Evolutionary conservation across 257 asterid species (phyloP), one percentile per base, ranked within the genome.

Genomic region (Ligustrum vulgare): DNA sequence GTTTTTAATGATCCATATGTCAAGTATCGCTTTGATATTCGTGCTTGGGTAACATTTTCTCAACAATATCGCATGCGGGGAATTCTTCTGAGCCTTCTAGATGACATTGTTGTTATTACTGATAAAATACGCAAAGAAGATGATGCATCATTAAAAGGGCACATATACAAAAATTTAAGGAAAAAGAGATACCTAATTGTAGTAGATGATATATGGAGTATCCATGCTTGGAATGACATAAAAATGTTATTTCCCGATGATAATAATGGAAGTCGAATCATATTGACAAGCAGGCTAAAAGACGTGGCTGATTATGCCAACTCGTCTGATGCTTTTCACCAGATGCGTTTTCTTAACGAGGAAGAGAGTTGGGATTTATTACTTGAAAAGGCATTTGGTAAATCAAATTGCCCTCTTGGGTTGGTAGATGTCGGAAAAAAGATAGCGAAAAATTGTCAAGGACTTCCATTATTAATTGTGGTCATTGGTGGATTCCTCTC

Each of bases 181-280:
- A 62, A 47, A 35, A 69, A 35, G 35, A 35, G 31, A 28, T 76
- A 76, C 69, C 36, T 76, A 8, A 11, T 76, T 2, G 22, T 75
- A 0, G 8, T 79, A 63, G 83, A 79, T 64, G 83, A 82, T 25
- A 41, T 82, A 65, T 73, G 81, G 83, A 54, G 67, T 54, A 67
- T 33, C 1, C 13, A 67, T 28, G 79, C 22, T 0, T 76, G 79
- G 83, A 67, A 72, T 25, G 47, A 2, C 20, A 33, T 82, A 2
- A 72, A 18, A 12, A 45, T 5, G 34, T 76, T 49, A 73, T 64
- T 76, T 63, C 85, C 77, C 8, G 25, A 63, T 8, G 67, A 75
- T 20, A 13, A 12, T 0, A 71, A 73, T 10, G 74, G 31, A 28
- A 28, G 31, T 28, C 31, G 31, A 28, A 28, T 28, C 1, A 2